Evolutionary conservation across 179 eudicot genomes (phyloP).

Genomic region (Dionaea muscipula): DNA sequence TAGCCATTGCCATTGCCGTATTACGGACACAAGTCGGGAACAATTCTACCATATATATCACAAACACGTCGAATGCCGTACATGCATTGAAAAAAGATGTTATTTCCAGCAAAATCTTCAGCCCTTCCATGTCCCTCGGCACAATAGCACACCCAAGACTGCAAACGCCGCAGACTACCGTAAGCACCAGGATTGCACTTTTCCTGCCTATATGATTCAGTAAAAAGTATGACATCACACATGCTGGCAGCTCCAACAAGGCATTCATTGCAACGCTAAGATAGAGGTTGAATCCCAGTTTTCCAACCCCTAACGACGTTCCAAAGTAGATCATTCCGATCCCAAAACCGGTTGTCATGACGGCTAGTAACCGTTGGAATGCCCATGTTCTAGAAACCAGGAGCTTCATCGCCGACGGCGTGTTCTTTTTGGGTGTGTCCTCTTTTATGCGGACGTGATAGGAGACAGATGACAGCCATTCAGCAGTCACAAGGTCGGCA

Average conservation of each 20-base stretch:
- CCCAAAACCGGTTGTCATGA: constrained; percentile 40
- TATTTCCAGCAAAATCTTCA: constrained; percentile 28
- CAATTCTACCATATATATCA: constrained; percentile 47
- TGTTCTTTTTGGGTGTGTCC: constrained; percentile 3
- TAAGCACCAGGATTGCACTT: constrained; percentile 21
- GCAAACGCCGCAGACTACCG: constrained; percentile 26
- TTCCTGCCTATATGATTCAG: constrained; percentile 30
- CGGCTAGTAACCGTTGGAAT: constrained; percentile 18
- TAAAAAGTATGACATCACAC: constrained; percentile 29
- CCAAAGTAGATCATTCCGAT: constrained; percentile 57
- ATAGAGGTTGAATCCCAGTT: constrained; percentile 37
- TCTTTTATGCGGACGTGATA: not conserved
- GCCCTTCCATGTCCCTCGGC: constrained; percentile 9
- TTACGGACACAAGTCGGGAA: constrained; percentile 63
- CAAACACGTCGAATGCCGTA: constrained; percentile 28
- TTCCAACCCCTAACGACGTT: constrained; percentile 53
- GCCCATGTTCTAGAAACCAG: constrained; percentile 42
- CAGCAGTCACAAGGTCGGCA: no score
- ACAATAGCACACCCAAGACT: constrained; percentile 29
- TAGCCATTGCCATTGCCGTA: constrained; percentile 52
- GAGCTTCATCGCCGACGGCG: constrained; percentile 29
- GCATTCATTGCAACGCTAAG: constrained; percentile 47
- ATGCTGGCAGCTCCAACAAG: constrained; percentile 38
- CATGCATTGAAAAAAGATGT: constrained; percentile 39
- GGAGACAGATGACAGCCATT: not conserved